phyloP scores from a whole-genome alignment of 192 early-diverging fungal genomes.

The Linnemannia schmuckeri region DNA sequence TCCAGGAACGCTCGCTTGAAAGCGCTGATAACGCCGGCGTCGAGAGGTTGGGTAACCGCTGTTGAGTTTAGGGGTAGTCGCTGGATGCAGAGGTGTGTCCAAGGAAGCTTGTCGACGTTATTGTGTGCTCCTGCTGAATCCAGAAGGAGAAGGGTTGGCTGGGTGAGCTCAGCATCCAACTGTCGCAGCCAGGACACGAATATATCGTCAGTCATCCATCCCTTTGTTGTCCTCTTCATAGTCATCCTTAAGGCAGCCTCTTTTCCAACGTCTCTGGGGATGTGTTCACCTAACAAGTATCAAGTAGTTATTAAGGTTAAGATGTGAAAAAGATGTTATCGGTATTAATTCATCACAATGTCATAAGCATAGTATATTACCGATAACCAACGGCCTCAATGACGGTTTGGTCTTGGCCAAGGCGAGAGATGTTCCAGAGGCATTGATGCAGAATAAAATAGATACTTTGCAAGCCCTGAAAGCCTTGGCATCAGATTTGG shows the following conservation, averaged over 20 bases:
- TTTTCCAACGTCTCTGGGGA: constrained; percentile 9
- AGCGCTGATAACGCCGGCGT: constrained; percentile 28
- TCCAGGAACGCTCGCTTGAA: constrained; percentile 31
- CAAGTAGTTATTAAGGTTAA: background rate
- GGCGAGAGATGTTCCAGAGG: constrained; percentile 19
- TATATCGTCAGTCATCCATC: constrained; percentile 22
- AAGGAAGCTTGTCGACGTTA: constrained; percentile 12
- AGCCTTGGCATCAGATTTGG: constrained; percentile 16
- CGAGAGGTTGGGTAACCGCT: constrained; percentile 17
- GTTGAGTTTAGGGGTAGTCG: constrained; percentile 19
- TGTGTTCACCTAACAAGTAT: constrained; percentile 4
- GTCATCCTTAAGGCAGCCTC: background rate
- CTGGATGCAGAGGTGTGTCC: constrained; percentile 19
- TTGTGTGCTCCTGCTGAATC: constrained; percentile 11
- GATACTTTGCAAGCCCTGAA: constrained; percentile 12
- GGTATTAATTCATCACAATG: background rate
- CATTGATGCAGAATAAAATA: constrained; percentile 35
- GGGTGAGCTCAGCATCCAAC: constrained; percentile 16
- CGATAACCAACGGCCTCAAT: constrained; percentile 24
- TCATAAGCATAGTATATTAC: background rate
- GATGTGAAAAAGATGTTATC: background rate
- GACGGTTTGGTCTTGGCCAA: background rate
- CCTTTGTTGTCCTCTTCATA: background rate
- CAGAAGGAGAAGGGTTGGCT: constrained; percentile 19
- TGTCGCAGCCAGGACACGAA: constrained; percentile 9